phyloP scores from a whole-genome alignment of 2,329 filamentous ascomycete species.

The Exophiala bonariae region DNA sequence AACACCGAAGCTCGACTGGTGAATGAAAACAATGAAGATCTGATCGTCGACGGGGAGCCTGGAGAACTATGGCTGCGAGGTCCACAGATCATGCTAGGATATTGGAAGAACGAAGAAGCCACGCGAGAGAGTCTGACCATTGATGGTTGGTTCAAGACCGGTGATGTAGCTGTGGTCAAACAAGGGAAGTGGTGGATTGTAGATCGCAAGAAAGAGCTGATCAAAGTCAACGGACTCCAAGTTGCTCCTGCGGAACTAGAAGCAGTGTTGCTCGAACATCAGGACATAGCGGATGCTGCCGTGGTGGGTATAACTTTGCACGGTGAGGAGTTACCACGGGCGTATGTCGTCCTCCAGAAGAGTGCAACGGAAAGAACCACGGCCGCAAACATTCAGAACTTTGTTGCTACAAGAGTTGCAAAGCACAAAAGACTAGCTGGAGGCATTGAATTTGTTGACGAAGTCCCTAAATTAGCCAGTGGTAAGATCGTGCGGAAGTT shows the following conservation, averaged over 20 bases:
- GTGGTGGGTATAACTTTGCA: constrained; percentile 50
- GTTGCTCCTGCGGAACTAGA: constrained; percentile 62
- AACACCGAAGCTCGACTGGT: constrained; percentile 58
- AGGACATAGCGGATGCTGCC: constrained; percentile 56
- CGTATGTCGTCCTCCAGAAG: constrained; percentile 57
- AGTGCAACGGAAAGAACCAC: constrained; percentile 40
- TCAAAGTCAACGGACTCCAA: constrained; percentile 60
- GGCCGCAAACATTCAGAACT: constrained; percentile 42
- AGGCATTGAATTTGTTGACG: constrained; percentile 55
- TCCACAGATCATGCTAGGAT: constrained; percentile 54
- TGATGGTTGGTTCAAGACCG: constrained; percentile 76
- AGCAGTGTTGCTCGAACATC: constrained; percentile 51
- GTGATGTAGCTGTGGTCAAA: constrained; percentile 74
- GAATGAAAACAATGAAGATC: constrained; percentile 66
- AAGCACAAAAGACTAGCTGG: constrained; percentile 55
- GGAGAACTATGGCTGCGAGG: constrained; percentile 54
- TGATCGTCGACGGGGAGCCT: constrained; percentile 60
- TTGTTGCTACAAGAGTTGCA: constrained; percentile 48
- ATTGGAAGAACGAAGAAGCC: constrained; percentile 52
- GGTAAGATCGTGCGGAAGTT: constrained; percentile 60
- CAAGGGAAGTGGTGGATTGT: constrained; percentile 60
- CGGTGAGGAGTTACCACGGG: constrained; percentile 44
- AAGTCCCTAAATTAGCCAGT: constrained; percentile 57
- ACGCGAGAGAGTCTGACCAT: constrained; percentile 65
- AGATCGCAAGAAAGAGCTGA: constrained; percentile 50